Evolutionary conservation across 371 early-diverging fungal species (phyloP).

Genomic region (Mucor piriformis): DNA sequence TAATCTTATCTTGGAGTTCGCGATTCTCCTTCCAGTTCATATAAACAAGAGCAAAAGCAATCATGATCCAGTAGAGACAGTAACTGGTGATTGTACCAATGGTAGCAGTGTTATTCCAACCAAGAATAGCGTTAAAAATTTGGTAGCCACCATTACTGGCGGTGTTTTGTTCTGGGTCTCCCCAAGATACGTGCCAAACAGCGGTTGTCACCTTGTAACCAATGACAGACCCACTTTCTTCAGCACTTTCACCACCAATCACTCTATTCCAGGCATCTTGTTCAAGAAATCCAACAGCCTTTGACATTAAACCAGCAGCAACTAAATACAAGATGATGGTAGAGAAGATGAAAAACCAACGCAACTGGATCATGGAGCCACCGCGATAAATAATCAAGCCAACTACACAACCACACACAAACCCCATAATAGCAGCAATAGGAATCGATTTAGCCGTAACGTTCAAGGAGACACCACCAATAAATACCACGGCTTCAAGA

Average conservation of each 20-base stretch:
- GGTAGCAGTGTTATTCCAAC: slow-evolving; percentile 80
- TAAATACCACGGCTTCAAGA: slow-evolving; percentile 80
- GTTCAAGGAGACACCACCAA: slow-evolving; percentile 77
- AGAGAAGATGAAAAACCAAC: slow-evolving; percentile 77
- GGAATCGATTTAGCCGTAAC: slow-evolving; percentile 74
- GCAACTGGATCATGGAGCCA: slow-evolving; percentile 65
- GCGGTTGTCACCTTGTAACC: slow-evolving; percentile 45
- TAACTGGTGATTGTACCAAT: slow-evolving; percentile 71
- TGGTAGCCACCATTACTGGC: slow-evolving; percentile 59
- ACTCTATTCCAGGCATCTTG: slow-evolving; percentile 56
- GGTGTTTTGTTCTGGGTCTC: slow-evolving; percentile 48
- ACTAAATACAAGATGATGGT: slow-evolving; percentile 75
- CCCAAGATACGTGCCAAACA: slow-evolving; percentile 52
- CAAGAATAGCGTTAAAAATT: slow-evolving; percentile 73
- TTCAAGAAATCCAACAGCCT: slow-evolving; percentile 63
- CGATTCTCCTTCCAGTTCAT: slow-evolving; percentile 47
- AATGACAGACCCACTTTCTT: slow-evolving; percentile 48
- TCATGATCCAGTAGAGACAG: slow-evolving; percentile 72
- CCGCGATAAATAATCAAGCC: slow-evolving; percentile 74
- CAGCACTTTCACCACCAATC: slow-evolving; percentile 55
- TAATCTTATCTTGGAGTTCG: slow-evolving; percentile 19
- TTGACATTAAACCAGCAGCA: slow-evolving; percentile 76
- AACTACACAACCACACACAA: slow-evolving; percentile 64
- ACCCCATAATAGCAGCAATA: slow-evolving; percentile 71
- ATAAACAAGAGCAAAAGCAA: slow-evolving; percentile 54